Evolutionary conservation across 306 rosid genomes (phyloP), one percentile per base, ranked within the genome.

Genomic region (Rosa lucieae): DNA sequence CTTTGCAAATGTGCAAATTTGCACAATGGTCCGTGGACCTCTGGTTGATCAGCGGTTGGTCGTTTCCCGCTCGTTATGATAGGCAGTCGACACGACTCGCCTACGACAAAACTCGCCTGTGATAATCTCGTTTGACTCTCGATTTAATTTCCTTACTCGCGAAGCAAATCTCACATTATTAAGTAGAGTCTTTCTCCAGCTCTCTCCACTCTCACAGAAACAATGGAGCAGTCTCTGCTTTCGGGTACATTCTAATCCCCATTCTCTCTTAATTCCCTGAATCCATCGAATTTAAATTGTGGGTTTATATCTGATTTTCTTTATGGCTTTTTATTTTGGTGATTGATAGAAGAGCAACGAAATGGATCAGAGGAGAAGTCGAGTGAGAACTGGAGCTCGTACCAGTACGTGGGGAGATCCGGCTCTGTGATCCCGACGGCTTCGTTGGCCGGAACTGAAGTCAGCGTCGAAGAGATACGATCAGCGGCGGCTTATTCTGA

Each of bases 381-480:
- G 79, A 88, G 81, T 44, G 94, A 79, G 77, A 84, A 90, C n/a
- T 86, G 93, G 96, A 88, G 86, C 79, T 82, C 90, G 70, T 85
- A 92, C 82, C 91, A 91, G 77, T 74, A 85, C 79, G 80, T 87
- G 83, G 97, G 91, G 42, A 78, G 92, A 87, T 69, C 90, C 13
- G 97, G 93, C 26, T 86, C 97, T 47, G 89, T 53, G 70, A 75
- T 86, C 12, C 97, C 96, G 18, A 85, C 88, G 58, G 84, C 92
- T 80, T 89, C 93, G 5, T 70, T 81, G 82, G 90, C 92, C 53
- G 98, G 88, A 52, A 87, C 85, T 74, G 91, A 91, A 73, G 93
- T 94, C 77, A 94, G 92, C 86, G 94, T 94, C 29, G 97, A 89
- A 69, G 99, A 94, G 87, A 92, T 94, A 69, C 86, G 99, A 44